These are phyloP conservation scores for Globisporangium camurandrum DNA, from an alignment of 352 stramenopile genomes.

Conservation along the genomic window DNA sequence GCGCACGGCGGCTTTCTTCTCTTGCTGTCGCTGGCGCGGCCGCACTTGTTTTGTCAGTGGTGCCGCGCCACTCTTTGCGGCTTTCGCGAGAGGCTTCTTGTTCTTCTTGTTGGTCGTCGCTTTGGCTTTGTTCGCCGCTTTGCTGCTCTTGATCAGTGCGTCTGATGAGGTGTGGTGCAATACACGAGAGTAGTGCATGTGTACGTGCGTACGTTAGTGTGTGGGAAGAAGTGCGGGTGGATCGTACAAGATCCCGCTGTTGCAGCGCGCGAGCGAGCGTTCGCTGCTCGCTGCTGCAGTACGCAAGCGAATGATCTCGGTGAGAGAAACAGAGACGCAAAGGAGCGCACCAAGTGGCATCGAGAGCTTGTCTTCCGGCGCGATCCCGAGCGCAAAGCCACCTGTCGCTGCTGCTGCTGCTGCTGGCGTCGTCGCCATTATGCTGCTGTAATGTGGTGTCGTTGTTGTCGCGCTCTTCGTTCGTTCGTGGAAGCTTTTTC, in stretches of 20 bases:
- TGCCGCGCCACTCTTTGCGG: background rate
- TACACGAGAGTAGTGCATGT: background rate
- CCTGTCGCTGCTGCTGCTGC: background rate
- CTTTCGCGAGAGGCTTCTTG: background rate
- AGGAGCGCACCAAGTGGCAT: constrained; percentile 33
- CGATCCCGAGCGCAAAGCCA: constrained; percentile 40
- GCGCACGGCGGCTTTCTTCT: constrained; percentile 19
- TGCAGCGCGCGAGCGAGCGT: no score
- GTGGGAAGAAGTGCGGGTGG: no score
- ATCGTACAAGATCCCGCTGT: no score
- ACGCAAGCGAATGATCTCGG: background rate
- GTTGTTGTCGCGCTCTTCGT: no score
- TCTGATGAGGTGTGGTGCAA: constrained; percentile 14
- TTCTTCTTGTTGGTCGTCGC: constrained; percentile 4
- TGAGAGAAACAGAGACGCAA: no score
- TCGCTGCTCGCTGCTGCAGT: background rate
- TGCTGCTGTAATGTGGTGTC: no score
- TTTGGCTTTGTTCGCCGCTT: constrained; percentile 16
- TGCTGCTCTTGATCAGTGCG: constrained; percentile 33
- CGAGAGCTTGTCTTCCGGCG: constrained; percentile 44
- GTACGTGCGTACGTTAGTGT: background rate
- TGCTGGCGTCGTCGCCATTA: constrained; percentile 3
- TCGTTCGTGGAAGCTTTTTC: background rate
- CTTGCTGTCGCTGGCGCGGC: background rate
- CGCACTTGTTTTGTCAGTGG: background rate